Percentiles rank a stretch among this genome's conserved stretches.
Evolutionary conservation across 2,329 filamentous ascomycete species (phyloP).

Genomic region (Trichoderma citrinoviride): DNA sequence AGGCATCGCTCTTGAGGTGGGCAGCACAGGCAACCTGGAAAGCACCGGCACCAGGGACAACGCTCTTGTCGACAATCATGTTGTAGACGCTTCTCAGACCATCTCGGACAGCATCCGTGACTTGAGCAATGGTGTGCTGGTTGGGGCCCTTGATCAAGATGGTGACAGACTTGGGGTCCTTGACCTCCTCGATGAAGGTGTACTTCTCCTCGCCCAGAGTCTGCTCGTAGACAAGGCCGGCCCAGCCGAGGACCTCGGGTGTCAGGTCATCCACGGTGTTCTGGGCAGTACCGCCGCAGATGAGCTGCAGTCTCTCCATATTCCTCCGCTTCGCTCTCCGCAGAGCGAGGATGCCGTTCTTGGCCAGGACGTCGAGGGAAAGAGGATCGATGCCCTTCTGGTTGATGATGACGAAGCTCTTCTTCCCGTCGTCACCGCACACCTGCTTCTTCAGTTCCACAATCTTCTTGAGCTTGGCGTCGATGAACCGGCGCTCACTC

Average conservation of each 20-base stretch:
- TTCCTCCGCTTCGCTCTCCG: constrained; percentile 95
- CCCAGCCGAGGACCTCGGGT: constrained; percentile 89
- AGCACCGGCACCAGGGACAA: constrained; percentile 89
- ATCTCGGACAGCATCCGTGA: constrained; percentile 93
- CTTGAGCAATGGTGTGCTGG: constrained; percentile 91
- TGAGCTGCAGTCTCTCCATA: constrained; percentile 95
- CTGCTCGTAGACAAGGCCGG: constrained; percentile 94
- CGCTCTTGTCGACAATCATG: constrained; percentile 97
- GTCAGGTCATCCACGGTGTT: constrained; percentile 95
- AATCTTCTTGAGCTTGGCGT: constrained; percentile 95
- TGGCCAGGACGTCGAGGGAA: constrained; percentile 91
- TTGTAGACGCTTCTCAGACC: constrained; percentile 97
- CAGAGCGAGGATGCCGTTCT: constrained; percentile 95
- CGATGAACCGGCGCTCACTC: constrained; percentile 92
- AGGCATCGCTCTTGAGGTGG: constrained; percentile 81
- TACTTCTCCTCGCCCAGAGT: constrained; percentile 98
- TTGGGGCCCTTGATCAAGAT: constrained; percentile 98
- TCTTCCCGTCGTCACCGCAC: constrained; percentile 87
- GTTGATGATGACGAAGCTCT: constrained; percentile 97
- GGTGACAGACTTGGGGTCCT: constrained; percentile 97
- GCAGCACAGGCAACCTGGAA: constrained; percentile 93
- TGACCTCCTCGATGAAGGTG: constrained; percentile 97
- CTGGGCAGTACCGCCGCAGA: constrained; percentile 86
- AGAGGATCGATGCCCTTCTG: constrained; percentile 98
- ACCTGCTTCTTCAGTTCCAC: constrained; percentile 97